Base-by-base conservation (phyloP, 1,284 basidiomycete species). In the Microbotryum lychnidis-dioicae region DNA sequence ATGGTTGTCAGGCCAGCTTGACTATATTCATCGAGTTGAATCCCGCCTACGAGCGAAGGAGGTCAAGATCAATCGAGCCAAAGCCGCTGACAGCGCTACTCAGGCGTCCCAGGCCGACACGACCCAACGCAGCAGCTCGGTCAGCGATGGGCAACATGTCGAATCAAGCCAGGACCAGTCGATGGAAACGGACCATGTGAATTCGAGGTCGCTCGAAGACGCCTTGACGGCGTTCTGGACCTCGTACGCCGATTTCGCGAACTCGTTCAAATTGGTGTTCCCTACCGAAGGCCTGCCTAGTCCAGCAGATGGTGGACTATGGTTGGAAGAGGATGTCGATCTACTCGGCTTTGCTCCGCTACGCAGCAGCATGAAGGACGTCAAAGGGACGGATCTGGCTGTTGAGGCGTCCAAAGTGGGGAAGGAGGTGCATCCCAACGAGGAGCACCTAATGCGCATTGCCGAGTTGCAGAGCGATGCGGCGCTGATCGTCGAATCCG, bases 381-480 rank as follows among this genome's bases (percentile, higher is more conserved):
- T 45, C 9, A 20, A 31, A 18, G 23, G 27, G 2, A 33, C 25
- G 31, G 29, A 29, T 4, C 50, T 65, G n/a, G 51, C n/a, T 64
- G 63, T 46, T 64, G 57, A 54, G 62, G 69, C 31, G 55, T 67
- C 54, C 61, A 64, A 65, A 60, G 71, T 60, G 1, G 71, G 71
- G 12, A 68, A 83, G 59, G 81, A 83, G 59, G 84, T 87, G 9
- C 93, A 96, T 77, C 93, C 93, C 3, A 97, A 96, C 69, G 91
- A 91, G 69, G 91, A 93, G 77, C 89, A 93, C 71, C 78, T 97
- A 54, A 94, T 96, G 90, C 82, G 94, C 62, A 88, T 97, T 58
- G 80, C 83, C 37, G 93, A 97, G 75, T 77, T 97, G 53, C 79
- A 93, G 57, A 79, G 81, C 29, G 92, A 97, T 71, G 87, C 86